Evolutionary conservation across 352 stramenopile species (phyloP).

Genomic region (Phytophthora pini): DNA sequence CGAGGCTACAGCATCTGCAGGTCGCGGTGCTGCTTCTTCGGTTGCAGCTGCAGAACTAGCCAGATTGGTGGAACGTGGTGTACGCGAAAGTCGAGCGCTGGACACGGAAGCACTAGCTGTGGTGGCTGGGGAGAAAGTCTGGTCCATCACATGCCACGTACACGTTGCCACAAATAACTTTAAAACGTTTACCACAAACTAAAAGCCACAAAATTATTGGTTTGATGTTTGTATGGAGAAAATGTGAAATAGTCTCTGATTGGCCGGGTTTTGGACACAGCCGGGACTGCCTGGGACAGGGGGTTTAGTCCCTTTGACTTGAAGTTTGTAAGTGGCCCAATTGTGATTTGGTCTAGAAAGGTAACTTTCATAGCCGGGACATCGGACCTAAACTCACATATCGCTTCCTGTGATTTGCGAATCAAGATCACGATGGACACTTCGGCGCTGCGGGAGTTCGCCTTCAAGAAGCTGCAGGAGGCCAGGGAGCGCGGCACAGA

Average conservation of each 20-base stretch:
- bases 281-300: no score
- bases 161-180: conserved; percentile 52
- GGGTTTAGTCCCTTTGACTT: no score
- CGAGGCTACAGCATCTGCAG: conserved; percentile 46
- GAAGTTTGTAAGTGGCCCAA: no score
- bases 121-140: conserved; percentile 93
- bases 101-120: conserved; percentile 96
- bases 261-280: no score
- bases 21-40: conserved; percentile 54
- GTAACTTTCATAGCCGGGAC: no score
- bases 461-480: conserved; percentile 79
- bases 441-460: conserved; percentile 71
- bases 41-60: conserved; percentile 74
- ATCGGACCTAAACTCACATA: no score
- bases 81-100: conserved; percentile 92
- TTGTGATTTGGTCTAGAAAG: no score
- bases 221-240: no score
- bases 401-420: conserved; percentile 1
- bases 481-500: conserved; percentile 68
- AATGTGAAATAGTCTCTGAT: no score
- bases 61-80: conserved; percentile 90
- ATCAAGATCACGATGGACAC: conserved; percentile 52
- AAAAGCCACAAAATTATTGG: no score
- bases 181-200: no score
- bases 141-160: conserved; percentile 92